Conservation (phyloP, 192 early-diverging fungal genomes). For the Entomortierella parvispora region DNA sequence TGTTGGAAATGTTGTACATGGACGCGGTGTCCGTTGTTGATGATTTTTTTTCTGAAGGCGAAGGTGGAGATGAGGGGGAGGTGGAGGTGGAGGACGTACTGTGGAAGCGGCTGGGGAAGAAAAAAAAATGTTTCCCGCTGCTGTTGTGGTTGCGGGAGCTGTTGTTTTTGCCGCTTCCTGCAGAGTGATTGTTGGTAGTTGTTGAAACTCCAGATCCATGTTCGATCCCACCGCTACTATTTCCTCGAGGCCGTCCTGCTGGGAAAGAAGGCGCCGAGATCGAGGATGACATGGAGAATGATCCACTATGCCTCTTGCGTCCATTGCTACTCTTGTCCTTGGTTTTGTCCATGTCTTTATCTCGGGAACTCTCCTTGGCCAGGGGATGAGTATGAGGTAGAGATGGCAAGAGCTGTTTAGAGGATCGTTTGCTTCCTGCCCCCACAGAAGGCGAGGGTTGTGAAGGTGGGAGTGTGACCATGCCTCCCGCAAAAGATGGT, state of each 20-base stretch:
- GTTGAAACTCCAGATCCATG: too few species aligned
- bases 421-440: not conserved
- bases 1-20: slow-evolving; percentile 3
- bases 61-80: not conserved
- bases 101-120: slow-evolving; percentile 25
- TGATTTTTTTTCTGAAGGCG: not conserved
- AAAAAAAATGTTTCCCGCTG: slow-evolving; percentile 21
- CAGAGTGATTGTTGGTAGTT: too few species aligned
- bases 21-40: not conserved
- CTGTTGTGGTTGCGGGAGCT: slow-evolving; percentile 6
- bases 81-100: not conserved
- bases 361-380: too few species aligned
- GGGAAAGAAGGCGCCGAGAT: slow-evolving; percentile 21
- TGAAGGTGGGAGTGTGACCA: not conserved
- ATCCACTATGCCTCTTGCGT: slow-evolving; percentile 36
- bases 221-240: slow-evolving; percentile 5
- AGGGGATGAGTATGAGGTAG: not conserved
- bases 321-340: slow-evolving; percentile 14
- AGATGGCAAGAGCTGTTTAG: slow-evolving; percentile 31
- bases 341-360: too few species aligned
- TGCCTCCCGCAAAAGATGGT: not conserved
- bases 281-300: slow-evolving; percentile 45
- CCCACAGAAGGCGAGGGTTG: not conserved
- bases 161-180: slow-evolving; percentile 2
- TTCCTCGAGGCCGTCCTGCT: slow-evolving; percentile 26